Evolutionary conservation across 768 basidiomycete genomes (phyloP).

Genomic region (Austroboletus festivus): DNA sequence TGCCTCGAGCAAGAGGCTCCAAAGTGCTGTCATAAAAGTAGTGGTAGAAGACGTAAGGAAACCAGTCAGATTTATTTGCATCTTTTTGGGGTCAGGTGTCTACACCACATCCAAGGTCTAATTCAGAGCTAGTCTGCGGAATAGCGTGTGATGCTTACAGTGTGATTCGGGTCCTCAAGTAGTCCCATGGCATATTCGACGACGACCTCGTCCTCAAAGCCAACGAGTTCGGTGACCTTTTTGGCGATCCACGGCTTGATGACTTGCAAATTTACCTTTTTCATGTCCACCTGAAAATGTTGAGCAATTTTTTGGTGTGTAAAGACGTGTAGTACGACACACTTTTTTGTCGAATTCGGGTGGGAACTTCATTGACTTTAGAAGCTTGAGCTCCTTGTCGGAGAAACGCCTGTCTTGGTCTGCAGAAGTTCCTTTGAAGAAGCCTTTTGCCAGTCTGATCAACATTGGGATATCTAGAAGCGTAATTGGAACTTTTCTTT

Average conservation of each 20-base stretch:
- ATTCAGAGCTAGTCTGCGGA: background rate
- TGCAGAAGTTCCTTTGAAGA: conserved; percentile 88
- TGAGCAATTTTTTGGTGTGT: background rate
- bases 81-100: conserved; percentile 90
- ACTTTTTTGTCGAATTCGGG: conserved; percentile 87
- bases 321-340: conserved; percentile 2
- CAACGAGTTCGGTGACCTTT: conserved; percentile 85
- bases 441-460: conserved; percentile 45
- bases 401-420: conserved; percentile 92
- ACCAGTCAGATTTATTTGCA: conserved; percentile 92
- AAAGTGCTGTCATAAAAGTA: conserved; percentile 82
- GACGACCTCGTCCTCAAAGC: conserved; percentile 95
- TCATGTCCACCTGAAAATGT: conserved; percentile 74
- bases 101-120: conserved; percentile 28
- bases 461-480: conserved; percentile 11
- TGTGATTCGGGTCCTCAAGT: conserved; percentile 79
- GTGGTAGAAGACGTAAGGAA: conserved; percentile 88
- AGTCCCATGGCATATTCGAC: conserved; percentile 96
- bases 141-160: conserved; percentile 47
- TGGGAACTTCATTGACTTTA: conserved; percentile 90
- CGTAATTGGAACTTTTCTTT: conserved; percentile 23
- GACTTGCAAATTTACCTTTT: conserved; percentile 90
- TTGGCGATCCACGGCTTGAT: conserved; percentile 95
- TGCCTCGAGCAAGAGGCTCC: conserved; percentile 91
- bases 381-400: conserved; percentile 89